Conservation (phyloP, 148 eudicot genomes). For the Fagopyrum homotropicum region DNA sequence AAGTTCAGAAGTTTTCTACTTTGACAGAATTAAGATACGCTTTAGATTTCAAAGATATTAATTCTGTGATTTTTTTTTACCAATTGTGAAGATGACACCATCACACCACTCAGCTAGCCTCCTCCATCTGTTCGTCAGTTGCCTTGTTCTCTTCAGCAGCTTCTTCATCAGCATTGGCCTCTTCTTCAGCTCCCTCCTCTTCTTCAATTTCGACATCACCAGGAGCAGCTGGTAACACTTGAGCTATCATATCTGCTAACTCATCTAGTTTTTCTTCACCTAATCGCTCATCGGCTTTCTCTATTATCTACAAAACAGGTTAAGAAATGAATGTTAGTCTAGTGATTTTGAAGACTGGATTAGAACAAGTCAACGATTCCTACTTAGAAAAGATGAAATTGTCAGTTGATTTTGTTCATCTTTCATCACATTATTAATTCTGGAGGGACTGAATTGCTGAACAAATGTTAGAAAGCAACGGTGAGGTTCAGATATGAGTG, state of each 20-base stretch:
- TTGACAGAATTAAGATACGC: neutral
- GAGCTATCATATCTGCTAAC: slow-evolving; percentile 32
- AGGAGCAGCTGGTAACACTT: slow-evolving; percentile 50
- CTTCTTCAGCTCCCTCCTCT: neutral
- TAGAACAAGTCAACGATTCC: neutral
- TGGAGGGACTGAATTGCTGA: no score
- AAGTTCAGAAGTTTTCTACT: neutral
- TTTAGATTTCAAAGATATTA: neutral
- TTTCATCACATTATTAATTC: neutral
- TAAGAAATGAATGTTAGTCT: neutral
- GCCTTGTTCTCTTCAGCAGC: slow-evolving; percentile 1
- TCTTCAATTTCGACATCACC: slow-evolving; percentile 17
- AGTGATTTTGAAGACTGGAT: neutral
- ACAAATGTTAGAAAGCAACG: neutral
- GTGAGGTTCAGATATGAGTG: neutral
- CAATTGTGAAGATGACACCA: neutral
- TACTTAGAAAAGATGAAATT: neutral
- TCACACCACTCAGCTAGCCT: neutral
- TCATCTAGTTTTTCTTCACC: slow-evolving; percentile 26
- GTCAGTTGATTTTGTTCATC: neutral
- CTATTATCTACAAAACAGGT: slow-evolving; percentile 35
- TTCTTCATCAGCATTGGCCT: slow-evolving; percentile 11
- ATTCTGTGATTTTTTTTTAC: neutral
- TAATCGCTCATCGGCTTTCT: slow-evolving; percentile 37
- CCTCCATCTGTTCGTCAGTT: neutral